Evolutionary conservation across 768 basidiomycete species (phyloP).

Genomic region (Calocybe gangraenosa): DNA sequence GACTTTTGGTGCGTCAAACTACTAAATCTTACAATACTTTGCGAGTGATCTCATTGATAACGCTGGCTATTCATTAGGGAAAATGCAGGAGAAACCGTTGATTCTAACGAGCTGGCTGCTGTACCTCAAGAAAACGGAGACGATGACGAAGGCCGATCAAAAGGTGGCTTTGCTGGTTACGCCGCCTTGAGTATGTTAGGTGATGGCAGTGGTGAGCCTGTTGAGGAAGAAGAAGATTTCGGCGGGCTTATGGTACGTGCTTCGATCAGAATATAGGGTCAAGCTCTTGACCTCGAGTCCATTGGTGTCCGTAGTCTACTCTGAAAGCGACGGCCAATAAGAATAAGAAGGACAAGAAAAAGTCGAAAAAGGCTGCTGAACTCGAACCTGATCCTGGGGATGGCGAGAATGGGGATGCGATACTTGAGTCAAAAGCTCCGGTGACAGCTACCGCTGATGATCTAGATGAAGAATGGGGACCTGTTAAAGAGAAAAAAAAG

Average conservation of each 20-base stretch:
- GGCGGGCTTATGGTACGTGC: constrained; percentile 71
- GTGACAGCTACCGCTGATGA: constrained; percentile 65
- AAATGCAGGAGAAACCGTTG: constrained; percentile 55
- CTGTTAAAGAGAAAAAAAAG: constrained; percentile 47
- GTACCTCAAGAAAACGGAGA: constrained; percentile 40
- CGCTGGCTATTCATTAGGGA: constrained; percentile 42
- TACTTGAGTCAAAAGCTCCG: constrained; percentile 33
- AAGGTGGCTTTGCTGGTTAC: constrained; percentile 47
- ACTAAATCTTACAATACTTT: neutral
- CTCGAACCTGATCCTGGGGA: constrained; percentile 26
- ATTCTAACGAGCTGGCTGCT: constrained; percentile 34
- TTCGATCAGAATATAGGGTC: neutral
- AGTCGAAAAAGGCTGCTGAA: constrained; percentile 47
- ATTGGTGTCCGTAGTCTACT: constrained; percentile 43
- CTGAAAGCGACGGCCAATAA: constrained; percentile 53
- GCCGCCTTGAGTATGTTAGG: constrained; percentile 40
- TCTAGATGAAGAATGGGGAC: constrained; percentile 70
- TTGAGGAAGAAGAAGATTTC: constrained; percentile 60
- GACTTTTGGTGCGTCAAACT: constrained; percentile 67
- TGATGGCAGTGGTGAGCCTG: constrained; percentile 33
- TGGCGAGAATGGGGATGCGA: constrained; percentile 22
- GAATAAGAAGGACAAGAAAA: constrained; percentile 53
- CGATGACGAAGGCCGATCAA: constrained; percentile 15
- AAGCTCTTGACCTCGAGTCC: neutral
- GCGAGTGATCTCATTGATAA: constrained; percentile 13